Conservation (phyloP, 1,284 basidiomycete genomes). For the Leccinum laetum region DNA sequence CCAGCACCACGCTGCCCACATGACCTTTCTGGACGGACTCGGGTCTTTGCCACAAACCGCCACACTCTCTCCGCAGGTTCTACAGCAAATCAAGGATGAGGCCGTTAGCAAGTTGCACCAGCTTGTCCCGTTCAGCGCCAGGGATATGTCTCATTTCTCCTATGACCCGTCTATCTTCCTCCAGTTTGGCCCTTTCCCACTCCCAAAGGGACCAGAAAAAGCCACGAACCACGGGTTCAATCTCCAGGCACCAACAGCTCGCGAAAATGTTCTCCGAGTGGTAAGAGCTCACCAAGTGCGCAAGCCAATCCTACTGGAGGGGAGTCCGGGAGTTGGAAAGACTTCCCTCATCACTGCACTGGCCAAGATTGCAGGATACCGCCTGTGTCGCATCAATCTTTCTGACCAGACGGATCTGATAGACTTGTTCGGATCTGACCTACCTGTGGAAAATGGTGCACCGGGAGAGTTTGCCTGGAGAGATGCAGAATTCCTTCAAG, state of each 20-base stretch:
- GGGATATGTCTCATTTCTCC: constrained; percentile 28
- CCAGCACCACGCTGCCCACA: constrained; percentile 85
- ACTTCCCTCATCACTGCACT: constrained; percentile 93
- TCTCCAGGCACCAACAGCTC: constrained; percentile 87
- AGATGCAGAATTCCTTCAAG: constrained; percentile 94
- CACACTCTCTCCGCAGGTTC: constrained; percentile 49
- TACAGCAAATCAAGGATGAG: constrained; percentile 51
- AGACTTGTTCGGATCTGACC: constrained; percentile 96
- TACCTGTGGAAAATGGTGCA: constrained; percentile 91
- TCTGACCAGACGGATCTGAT: constrained; percentile 99
- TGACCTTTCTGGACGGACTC: constrained; percentile 87
- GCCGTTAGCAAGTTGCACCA: constrained; percentile 48
- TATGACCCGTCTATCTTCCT: constrained; percentile 43
- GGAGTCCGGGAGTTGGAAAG: constrained; percentile 99
- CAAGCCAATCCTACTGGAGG: constrained; percentile 96
- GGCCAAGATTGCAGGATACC: constrained; percentile 62
- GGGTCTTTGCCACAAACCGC: constrained; percentile 73
- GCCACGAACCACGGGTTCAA: constrained; percentile 61
- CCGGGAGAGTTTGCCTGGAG: constrained; percentile 98
- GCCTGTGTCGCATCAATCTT: constrained; percentile 94
- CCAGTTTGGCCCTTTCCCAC: constrained; percentile 76
- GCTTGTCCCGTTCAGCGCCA: constrained; percentile 47
- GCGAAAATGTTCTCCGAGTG: constrained; percentile 88
- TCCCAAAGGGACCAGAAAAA: constrained; percentile 58
- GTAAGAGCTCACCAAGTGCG: constrained; percentile 87